These are phyloP conservation scores for Phytophthora hibernalis DNA, from an alignment of 352 stramenopile species.

Conservation along the genomic window DNA sequence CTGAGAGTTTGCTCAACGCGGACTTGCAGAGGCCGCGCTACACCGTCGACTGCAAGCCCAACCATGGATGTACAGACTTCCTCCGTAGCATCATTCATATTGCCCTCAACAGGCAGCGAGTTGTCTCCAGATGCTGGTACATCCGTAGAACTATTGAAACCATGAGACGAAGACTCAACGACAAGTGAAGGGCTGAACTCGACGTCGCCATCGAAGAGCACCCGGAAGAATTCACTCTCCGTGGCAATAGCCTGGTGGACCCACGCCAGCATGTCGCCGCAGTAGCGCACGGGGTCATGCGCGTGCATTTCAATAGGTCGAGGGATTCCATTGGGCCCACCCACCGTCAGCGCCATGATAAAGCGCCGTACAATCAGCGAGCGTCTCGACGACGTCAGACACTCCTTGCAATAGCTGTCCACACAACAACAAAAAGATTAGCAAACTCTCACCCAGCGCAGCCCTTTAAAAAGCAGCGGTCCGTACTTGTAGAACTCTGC, in stretches of 20 bases:
- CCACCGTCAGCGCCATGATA: conserved; percentile 76
- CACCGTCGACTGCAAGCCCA: conserved; percentile 61
- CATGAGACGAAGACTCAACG: not conserved
- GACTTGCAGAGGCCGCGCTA: conserved; percentile 66
- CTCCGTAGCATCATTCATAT: not conserved
- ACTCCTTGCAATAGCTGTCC: conserved; percentile 84
- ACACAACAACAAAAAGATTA: conserved; percentile 8
- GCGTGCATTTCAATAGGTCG: conserved; percentile 89
- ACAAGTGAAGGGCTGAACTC: conserved; percentile 34
- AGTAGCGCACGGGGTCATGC: conserved; percentile 89
- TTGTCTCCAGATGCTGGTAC: not conserved
- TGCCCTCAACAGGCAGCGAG: not conserved
- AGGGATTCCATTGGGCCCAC: conserved; percentile 74
- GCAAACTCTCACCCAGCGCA: not conserved
- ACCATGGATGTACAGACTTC: conserved; percentile 58
- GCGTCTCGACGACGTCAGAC: conserved; percentile 57
- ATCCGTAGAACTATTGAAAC: not conserved
- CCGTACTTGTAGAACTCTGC: conserved; percentile 82
- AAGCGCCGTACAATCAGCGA: conserved; percentile 79
- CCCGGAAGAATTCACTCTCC: conserved; percentile 83
- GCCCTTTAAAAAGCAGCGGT: not conserved
- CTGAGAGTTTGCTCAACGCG: conserved; percentile 72
- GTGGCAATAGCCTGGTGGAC: conserved; percentile 85
- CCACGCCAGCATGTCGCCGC: conserved; percentile 91
- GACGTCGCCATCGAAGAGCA: conserved; percentile 75